Conservation (phyloP, 306 rosid species). For the Rosa multiflora region DNA sequence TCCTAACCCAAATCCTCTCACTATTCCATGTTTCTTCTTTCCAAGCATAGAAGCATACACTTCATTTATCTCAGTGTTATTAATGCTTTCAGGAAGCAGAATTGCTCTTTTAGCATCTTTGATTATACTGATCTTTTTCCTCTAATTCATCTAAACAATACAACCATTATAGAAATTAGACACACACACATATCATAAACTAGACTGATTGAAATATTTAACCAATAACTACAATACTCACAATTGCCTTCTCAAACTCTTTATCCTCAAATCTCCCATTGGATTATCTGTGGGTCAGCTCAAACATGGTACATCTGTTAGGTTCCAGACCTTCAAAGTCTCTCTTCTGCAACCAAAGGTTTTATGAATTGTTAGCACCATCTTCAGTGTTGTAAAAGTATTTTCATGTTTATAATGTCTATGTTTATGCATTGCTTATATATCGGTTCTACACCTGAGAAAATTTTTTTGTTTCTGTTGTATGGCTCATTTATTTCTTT, state of each 20-base stretch:
- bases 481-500: not conserved
- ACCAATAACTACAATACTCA: not conserved
- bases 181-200: not conserved
- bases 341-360: not conserved
- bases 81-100: not conserved
- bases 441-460: not conserved
- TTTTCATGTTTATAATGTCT: not conserved
- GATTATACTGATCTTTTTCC: not conserved
- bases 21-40: not conserved
- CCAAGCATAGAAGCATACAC: not conserved
- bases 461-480: not conserved
- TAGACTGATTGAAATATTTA: no score
- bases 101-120: not conserved
- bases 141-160: not conserved
- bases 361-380: not conserved
- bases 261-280: not conserved
- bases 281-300: not conserved
- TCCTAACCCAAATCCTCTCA: not conserved
- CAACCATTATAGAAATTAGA: not conserved
- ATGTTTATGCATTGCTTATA: not conserved
- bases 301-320: not conserved
- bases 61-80: not conserved
- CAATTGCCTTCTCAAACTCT: not conserved
- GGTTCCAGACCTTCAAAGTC: not conserved
- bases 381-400: not conserved